A percentile compares a stretch with the other conserved stretches of the same genome.
These are phyloP conservation scores for Pleurotus ostreatus DNA, from an alignment of 768 basidiomycete species.

Conservation along the genomic window DNA sequence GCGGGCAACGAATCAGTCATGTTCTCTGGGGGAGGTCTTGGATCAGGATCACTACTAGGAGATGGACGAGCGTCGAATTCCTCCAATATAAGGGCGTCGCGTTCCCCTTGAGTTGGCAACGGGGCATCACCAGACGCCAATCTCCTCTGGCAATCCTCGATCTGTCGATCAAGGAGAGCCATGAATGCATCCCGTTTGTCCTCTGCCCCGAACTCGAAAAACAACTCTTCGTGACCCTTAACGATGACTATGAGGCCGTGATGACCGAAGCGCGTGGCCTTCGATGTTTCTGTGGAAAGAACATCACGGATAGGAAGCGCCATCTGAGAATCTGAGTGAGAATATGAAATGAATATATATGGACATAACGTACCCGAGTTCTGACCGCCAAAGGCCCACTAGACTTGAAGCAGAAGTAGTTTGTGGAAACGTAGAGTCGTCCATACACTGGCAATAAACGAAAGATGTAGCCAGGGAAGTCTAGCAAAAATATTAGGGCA, in stretches of 20 bases:
- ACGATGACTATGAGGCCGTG: constrained; percentile 87
- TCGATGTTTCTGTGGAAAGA: constrained; percentile 76
- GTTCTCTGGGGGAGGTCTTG: constrained; percentile 45
- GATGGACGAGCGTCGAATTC: constrained; percentile 65
- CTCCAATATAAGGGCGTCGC: constrained; percentile 77
- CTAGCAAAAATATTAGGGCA: constrained; percentile 36
- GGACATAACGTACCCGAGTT: constrained; percentile 65
- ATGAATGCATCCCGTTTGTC: constrained; percentile 81
- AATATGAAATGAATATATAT: background rate
- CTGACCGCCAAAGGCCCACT: constrained; percentile 72
- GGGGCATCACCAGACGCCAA: constrained; percentile 39
- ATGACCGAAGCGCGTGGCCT: constrained; percentile 86
- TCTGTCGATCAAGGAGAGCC: constrained; percentile 68
- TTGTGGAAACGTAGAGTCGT: constrained; percentile 85
- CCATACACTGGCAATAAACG: constrained; percentile 88
- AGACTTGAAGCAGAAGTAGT: constrained; percentile 94
- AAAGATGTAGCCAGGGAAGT: constrained; percentile 88
- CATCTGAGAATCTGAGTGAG: constrained; percentile 57
- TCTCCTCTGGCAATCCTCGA: constrained; percentile 65
- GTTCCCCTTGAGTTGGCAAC: constrained; percentile 47
- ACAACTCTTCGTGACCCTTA: constrained; percentile 95
- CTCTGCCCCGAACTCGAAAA: constrained; percentile 87
- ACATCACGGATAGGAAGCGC: constrained; percentile 89
- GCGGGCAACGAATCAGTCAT: constrained; percentile 74
- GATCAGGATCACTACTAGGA: constrained; percentile 33